Evolutionary conservation across 2,329 filamentous ascomycete species (phyloP).

Genomic region (Rasamsonia emersonii): DNA sequence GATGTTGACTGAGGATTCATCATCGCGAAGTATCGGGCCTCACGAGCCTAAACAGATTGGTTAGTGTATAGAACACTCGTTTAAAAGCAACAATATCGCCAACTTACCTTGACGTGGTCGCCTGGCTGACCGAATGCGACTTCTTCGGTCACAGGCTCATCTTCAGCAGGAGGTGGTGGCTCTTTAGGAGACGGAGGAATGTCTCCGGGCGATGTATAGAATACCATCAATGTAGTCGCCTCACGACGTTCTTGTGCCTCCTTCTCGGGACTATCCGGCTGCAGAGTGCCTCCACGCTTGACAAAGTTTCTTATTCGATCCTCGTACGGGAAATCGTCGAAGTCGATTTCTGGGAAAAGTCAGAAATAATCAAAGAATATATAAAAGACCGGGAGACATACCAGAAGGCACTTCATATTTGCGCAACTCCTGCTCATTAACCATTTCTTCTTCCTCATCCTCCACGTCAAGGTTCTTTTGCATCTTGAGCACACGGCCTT

Average conservation of each 20-base stretch:
- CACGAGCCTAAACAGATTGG: slow-evolving; percentile 22
- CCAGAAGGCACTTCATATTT: slow-evolving; percentile 25
- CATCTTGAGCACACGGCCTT: slow-evolving; percentile 42
- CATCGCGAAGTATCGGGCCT: slow-evolving; percentile 33
- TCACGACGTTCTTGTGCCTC: slow-evolving; percentile 39
- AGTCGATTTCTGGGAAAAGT: slow-evolving; percentile 29
- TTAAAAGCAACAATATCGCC: not conserved
- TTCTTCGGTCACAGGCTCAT: slow-evolving; percentile 27
- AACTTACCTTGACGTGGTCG: slow-evolving; percentile 32
- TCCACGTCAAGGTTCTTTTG: slow-evolving; percentile 48
- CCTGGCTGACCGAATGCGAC: slow-evolving; percentile 35
- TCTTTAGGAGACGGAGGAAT: slow-evolving; percentile 41
- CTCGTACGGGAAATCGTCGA: slow-evolving; percentile 24
- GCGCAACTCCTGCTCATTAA: slow-evolving; percentile 32
- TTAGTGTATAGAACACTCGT: slow-evolving; percentile 7
- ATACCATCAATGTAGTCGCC: slow-evolving; percentile 39
- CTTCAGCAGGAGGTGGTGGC: slow-evolving; percentile 29
- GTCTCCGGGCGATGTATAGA: slow-evolving; percentile 38
- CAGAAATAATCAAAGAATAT: not conserved
- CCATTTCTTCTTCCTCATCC: slow-evolving; percentile 51
- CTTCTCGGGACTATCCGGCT: slow-evolving; percentile 33
- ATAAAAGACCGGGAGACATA: slow-evolving; percentile 17
- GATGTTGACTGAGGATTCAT: slow-evolving; percentile 23
- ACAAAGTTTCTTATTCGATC: slow-evolving; percentile 30
- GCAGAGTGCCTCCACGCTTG: slow-evolving; percentile 34